Evolutionary conservation across 2,329 filamentous ascomycete species (phyloP), one percentile per base, ranked within the genome.

Genomic region (Ophiostoma novo-ulmi): DNA sequence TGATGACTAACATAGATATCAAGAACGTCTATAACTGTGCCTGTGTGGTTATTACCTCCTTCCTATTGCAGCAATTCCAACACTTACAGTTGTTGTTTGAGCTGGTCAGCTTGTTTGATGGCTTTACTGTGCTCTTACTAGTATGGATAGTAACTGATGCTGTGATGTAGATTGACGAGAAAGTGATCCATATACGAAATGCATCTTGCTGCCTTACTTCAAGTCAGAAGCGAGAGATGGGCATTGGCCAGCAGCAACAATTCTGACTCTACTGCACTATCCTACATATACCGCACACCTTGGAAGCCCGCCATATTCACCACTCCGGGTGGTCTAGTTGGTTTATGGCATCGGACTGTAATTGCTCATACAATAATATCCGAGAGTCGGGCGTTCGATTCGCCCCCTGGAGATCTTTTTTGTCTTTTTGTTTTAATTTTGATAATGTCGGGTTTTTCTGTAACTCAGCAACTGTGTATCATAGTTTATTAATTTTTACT

Each of bases 341-440:
- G 71, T 72, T 72, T 72, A 72, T 72, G 71, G 71, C 69, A 70
- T 72, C 71, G 71, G 69, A 72, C 71, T 72, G 71, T 72, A 70
- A 72, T 72, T 72, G 71, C 13, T 38, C 10, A 44, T 66, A 64
- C 69, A 72, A 70, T 69, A 64, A 70, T 67, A 72, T 72, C 69
- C 71, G 71, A 72, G 69, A 70, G 71, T 72, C 71, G 71, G 71
- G 71, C 71, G 71, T 72, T 72, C 71, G 71, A 72, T 70, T 72
- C 71, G 71, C 71, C 71, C 71, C 71, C 69, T 69, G 71, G 71
- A 72, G 71, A 72, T 31, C 41, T 69, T 71, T 58, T 68, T 71
- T 55, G 48, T 26, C 1, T 44, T 1, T 67, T 41, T 63, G 5
- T 63, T 26, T 63, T 31, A 31, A 31, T 61, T 26, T 58, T 58